Base-by-base conservation (phyloP, 176 grass and related monocot species). In the Aegilops longissima region DNA sequence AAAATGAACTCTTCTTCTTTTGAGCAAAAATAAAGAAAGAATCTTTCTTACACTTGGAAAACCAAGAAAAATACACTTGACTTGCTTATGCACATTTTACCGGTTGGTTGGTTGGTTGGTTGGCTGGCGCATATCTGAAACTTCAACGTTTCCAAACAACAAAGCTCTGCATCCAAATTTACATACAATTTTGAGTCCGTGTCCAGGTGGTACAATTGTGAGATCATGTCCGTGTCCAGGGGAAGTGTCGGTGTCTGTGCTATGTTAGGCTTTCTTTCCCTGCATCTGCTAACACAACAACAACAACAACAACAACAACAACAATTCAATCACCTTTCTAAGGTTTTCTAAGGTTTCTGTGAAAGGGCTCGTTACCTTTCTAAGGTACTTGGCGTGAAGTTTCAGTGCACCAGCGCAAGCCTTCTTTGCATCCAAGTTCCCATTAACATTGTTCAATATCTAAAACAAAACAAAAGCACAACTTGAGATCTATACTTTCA, bases 311-410 rank as follows among this genome's bases (percentile, higher is more conserved):
- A 52, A 14, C 39, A 42, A 42, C 39, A 42, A 42, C 40, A 44
- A 44, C 42, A 44, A 44, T 3, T 33, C 42, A 44, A 44, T 9
- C 42, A 44, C 42, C 42, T 3, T 44, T 44, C 42, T 44, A 44
- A 44, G 42, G 42, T 44, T 44, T 44, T 12, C 42, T 44, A 44
- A 44, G 42, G 27, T 44, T 62, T 9, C 10, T 70, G 35, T n/a
- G 20, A 30, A 84, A 65, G 39, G 31, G 27, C 24, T 77, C 59
- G 29, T 73, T 33, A 94, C 95, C 77, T 94, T 97, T 90, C 89
- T 95, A 56, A 91, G 90, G 65, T 97, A 97, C 70, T 94, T 97
- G 18, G 66, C 94, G 61, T 97, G 95, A 85, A 97, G 95, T 73
- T 94, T 97, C 87, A 97, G 82, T 61, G 95, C 95, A 62, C 67